Base-by-base conservation (phyloP, 495 filamentous ascomycete species). In the Letharia lupina region DNA sequence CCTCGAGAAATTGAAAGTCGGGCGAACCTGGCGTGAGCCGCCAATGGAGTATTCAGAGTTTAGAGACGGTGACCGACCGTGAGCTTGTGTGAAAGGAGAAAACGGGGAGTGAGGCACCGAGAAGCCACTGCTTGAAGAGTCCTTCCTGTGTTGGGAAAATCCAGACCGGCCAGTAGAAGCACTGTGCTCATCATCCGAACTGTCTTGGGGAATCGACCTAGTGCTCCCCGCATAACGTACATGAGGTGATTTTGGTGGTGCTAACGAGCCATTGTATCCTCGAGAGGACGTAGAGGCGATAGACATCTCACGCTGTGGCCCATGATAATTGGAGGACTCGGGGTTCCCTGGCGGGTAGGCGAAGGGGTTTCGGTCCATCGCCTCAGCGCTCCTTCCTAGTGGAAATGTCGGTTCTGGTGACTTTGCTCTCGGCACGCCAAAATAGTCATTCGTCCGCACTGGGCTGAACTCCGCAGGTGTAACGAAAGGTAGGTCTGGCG, bases 1-100 rank as follows among this genome's bases (percentile, higher is more conserved):
- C 10, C 94, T 81, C 4, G 94, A 97, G 75, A 98, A 98, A 74
- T 98, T 98, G 73, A 93, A 93, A 2, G 89, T 82, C 3, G 90
- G 89, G 41, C 89, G 85, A 2, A 87, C 84, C 41, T 89, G 79
- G 28, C 79, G 76, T n/a, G 80, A 79, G 23, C 87, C 84, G n/a
- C 76, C 78, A 60, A 78, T 75, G 0, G 88, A 89, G 42, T 83
- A 83, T 61, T 96, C 91, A 3, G 92, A 97, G 69, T 85, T 87
- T 52, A 92, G 77, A 0, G 91, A 96, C 8, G 91, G 91, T 15
- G 92, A 95, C 57, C 91, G 85, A 64, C 77, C 83, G 75, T 79
- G 82, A 57, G 72, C 75, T 68, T 77, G 82, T 66, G 70, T 70
- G 66, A 76, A 79, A 1, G 87, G 84, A 60, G 88, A 88, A 68